Percentiles rank a stretch among this genome's conserved stretches.
These are phyloP conservation scores for Fusarium papillatum DNA, from an alignment of 2,329 filamentous ascomycete genomes.

Conservation along the genomic window DNA sequence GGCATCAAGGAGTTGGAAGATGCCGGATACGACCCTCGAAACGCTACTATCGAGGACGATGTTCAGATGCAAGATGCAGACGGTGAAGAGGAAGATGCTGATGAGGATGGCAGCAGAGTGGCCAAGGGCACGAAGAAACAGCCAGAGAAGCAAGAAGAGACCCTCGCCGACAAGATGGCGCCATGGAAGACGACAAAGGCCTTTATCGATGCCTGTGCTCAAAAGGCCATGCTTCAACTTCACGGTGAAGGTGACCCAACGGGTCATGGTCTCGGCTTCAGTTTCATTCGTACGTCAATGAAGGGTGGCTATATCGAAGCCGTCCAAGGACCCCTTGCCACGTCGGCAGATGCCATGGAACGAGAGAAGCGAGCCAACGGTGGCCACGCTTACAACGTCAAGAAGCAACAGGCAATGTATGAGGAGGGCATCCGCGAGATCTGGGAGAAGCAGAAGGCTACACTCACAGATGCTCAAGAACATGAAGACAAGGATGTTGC, in stretches of 20 bases:
- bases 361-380: conserved; percentile 91
- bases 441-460: conserved; percentile 89
- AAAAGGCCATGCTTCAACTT: conserved; percentile 96
- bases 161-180: conserved; percentile 88
- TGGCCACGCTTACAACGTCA: conserved; percentile 98
- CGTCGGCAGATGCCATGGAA: conserved; percentile 86
- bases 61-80: conserved; percentile 74
- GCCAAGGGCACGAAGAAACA: conserved; percentile 58
- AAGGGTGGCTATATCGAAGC: conserved; percentile 95
- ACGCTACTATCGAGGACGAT: conserved; percentile 73
- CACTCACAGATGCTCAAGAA: conserved; percentile 79
- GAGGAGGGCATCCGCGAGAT: conserved; percentile 92
- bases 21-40: conserved; percentile 83
- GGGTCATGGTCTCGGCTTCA: conserved; percentile 93
- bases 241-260: conserved; percentile 97
- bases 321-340: conserved; percentile 75
- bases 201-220: conserved; percentile 92
- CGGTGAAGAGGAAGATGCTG: conserved; percentile 66
- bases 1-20: conserved; percentile 92
- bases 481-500: conserved; percentile 74
- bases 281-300: conserved; percentile 98
- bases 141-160: conserved; percentile 71
- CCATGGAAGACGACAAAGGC: conserved; percentile 98
- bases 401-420: conserved; percentile 92
- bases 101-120: conserved; percentile 57